A percentile compares a stretch with the other conserved stretches of the same genome.
Conservation (phyloP, 164 flowering plant genomes). For the Platanus orientalis region DNA sequence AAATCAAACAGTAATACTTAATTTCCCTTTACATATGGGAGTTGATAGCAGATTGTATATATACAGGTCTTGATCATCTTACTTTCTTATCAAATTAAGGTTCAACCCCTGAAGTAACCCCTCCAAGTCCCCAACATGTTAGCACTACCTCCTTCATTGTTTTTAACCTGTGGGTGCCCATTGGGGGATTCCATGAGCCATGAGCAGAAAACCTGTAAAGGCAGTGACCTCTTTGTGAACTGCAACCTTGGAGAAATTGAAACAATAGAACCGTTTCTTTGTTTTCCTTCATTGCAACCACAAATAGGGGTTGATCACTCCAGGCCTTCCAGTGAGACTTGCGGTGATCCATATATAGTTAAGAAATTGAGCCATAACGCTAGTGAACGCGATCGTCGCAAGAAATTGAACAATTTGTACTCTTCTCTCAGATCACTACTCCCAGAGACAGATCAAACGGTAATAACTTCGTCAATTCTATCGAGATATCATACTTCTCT, state of each 20-base stretch:
- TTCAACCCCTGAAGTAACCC: background rate
- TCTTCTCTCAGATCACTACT: slow-evolving; percentile 19
- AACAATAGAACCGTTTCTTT: slow-evolving; percentile 4
- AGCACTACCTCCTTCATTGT: background rate
- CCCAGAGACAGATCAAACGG: slow-evolving; percentile 11
- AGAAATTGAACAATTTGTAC: slow-evolving; percentile 11
- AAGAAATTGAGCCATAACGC: slow-evolving; percentile 22
- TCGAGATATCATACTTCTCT: background rate
- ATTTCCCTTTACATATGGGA: too few species aligned
- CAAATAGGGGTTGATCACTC: background rate
- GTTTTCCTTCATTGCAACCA: background rate
- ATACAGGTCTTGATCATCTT: background rate
- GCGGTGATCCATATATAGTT: background rate
- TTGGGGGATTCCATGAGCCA: slow-evolving; percentile 2
- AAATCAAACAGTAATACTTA: too few species aligned
- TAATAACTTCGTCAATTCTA: background rate
- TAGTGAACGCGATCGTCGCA: too few species aligned
- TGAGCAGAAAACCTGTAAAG: background rate
- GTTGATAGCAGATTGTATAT: too few species aligned
- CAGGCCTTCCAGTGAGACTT: background rate
- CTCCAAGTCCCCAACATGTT: background rate
- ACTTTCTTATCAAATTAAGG: background rate
- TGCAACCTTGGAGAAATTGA: background rate
- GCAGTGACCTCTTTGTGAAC: background rate
- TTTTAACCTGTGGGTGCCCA: background rate